These are phyloP conservation scores for Trichosporon ovoides DNA, from an alignment of 1,284 basidiomycete genomes.

Conservation along the genomic window DNA sequence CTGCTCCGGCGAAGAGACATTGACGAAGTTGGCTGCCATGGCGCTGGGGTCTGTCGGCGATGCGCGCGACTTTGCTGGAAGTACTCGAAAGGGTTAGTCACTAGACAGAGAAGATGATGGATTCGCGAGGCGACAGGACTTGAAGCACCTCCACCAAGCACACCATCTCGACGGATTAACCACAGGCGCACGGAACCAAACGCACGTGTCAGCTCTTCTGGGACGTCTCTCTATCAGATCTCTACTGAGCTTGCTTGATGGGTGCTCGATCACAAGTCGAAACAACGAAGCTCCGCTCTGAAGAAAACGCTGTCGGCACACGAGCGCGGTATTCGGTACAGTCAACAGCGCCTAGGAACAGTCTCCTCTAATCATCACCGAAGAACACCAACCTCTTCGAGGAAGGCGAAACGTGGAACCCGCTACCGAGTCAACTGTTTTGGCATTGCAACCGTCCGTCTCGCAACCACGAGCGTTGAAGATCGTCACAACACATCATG, in stretches of 20 bases:
- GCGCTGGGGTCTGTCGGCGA: background rate
- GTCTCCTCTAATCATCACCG: no score
- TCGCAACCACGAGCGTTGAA: no score
- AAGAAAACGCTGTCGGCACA: no score
- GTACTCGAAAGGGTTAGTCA: background rate
- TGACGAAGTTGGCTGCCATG: conserved; percentile 40
- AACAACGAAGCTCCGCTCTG: no score
- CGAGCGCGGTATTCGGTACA: no score
- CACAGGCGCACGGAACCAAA: background rate
- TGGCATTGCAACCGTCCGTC: no score
- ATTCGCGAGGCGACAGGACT: background rate
- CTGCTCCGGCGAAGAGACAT: conserved; percentile 61
- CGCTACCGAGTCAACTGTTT: no score
- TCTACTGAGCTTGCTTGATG: background rate
- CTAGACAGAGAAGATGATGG: conserved; percentile 2
- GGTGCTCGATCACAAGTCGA: background rate
- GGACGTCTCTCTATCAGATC: background rate
- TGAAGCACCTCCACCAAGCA: conserved; percentile 5
- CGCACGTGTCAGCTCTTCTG: background rate
- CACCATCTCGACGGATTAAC: background rate
- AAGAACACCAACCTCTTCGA: no score
- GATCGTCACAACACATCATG: conserved; percentile 21
- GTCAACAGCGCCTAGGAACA: no score
- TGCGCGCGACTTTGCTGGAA: no score
- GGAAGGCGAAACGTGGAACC: no score